A percentile compares a stretch with the other conserved stretches of the same genome.
Evolutionary conservation across 176 grass and related monocot species (phyloP).

Genomic region (Lolium rigidum): DNA sequence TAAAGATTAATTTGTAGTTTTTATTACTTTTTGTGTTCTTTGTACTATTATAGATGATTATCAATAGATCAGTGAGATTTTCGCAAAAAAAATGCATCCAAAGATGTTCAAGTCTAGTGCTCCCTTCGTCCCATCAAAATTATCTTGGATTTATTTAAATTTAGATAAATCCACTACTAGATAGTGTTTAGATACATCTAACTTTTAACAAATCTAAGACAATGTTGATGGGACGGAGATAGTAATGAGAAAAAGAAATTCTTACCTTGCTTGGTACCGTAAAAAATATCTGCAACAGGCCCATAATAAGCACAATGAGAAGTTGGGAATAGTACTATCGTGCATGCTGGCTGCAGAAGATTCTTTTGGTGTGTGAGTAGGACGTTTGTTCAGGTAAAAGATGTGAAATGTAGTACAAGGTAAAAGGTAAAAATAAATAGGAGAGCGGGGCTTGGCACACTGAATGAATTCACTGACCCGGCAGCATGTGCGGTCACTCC

Average conservation of each 20-base stretch:
- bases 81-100: no score
- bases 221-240: no score
- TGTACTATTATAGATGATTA: no score
- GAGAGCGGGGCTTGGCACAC: constrained; percentile 12
- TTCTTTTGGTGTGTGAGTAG: neutral
- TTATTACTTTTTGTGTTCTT: no score
- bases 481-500: constrained; percentile 77
- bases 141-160: no score
- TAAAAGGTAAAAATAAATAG: constrained; percentile 22
- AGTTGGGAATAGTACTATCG: neutral
- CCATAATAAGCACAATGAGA: neutral
- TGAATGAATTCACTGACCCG: constrained; percentile 50
- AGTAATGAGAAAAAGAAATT: neutral
- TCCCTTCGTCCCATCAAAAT: no score
- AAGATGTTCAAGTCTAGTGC: no score
- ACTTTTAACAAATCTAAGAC: no score
- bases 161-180: no score
- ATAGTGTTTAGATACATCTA: no score
- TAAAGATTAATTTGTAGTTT: no score
- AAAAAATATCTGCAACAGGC: constrained; percentile 20
- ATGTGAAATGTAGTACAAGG: neutral
- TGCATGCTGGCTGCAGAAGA: constrained; percentile 20
- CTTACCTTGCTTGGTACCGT: neutral
- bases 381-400: neutral
- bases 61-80: no score